Evolutionary conservation across 2,329 filamentous ascomycete genomes (phyloP).

Genomic region (Colletotrichum echinochloae): DNA sequence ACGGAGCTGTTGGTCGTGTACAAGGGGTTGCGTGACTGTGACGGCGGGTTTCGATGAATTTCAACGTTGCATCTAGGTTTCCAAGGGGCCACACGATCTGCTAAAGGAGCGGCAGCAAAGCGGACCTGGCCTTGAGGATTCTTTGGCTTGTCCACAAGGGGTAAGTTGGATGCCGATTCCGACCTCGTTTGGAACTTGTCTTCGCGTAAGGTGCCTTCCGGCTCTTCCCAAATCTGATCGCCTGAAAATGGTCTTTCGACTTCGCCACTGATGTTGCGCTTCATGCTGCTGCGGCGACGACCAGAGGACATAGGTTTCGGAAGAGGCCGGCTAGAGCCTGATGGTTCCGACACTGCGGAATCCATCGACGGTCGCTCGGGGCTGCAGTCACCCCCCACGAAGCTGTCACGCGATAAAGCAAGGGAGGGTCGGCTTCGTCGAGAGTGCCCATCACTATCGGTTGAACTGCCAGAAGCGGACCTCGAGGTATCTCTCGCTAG

Average conservation of each 20-base stretch:
- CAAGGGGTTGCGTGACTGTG: slow-evolving; percentile 82
- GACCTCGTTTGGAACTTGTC: slow-evolving; percentile 42
- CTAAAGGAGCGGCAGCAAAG: slow-evolving; percentile 60
- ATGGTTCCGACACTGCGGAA: slow-evolving; percentile 25
- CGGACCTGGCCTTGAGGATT: slow-evolving; percentile 71
- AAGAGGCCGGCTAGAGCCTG: background rate
- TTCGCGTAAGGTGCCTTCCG: slow-evolving; percentile 60
- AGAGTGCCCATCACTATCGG: slow-evolving; percentile 58
- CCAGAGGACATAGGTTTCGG: slow-evolving; percentile 43
- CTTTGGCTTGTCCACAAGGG: slow-evolving; percentile 60
- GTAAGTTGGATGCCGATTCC: slow-evolving; percentile 1
- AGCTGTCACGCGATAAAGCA: slow-evolving; percentile 30
- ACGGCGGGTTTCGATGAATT: slow-evolving; percentile 86
- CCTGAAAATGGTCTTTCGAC: slow-evolving; percentile 75
- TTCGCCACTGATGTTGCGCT: slow-evolving; percentile 78
- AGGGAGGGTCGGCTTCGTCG: slow-evolving; percentile 48
- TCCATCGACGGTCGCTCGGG: slow-evolving; percentile 44
- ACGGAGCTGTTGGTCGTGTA: slow-evolving; percentile 77
- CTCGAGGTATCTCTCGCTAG: slow-evolving; percentile 58
- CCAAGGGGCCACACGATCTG: slow-evolving; percentile 53
- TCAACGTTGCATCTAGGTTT: slow-evolving; percentile 62
- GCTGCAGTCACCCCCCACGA: slow-evolving; percentile 11
- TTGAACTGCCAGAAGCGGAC: slow-evolving; percentile 66
- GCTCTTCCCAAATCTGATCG: slow-evolving; percentile 91
- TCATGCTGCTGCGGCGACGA: slow-evolving; percentile 73